Evolutionary conservation across 108 stramenopile genomes (phyloP).

Genomic region (Tribonema minus): DNA sequence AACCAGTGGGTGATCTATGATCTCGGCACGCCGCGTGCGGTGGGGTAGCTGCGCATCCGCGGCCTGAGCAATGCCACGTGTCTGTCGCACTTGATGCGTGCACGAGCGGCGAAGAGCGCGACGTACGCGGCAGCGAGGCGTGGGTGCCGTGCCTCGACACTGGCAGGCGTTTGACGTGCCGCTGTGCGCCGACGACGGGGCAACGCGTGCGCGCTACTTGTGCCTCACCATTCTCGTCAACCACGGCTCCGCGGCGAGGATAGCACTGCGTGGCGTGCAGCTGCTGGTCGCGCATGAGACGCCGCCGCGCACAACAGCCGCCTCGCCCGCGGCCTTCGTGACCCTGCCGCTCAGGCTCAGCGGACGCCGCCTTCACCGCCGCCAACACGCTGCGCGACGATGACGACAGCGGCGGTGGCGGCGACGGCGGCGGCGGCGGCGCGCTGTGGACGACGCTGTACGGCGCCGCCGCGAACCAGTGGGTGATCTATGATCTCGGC

Average conservation of each 20-base stretch:
- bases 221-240: conserved; percentile 14
- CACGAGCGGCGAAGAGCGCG: neutral
- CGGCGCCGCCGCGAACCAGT: conserved; percentile 11
- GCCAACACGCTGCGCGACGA: no score
- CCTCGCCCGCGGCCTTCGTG: no score
- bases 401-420: no score
- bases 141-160: neutral
- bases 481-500: conserved; percentile 22
- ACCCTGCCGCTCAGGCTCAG: no score
- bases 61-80: conserved; percentile 14
- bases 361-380: no score
- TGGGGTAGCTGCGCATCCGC: conserved; percentile 8
- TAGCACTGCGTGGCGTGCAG: conserved; percentile 26
- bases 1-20: conserved; percentile 23
- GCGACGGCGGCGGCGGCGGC: no score
- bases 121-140: neutral
- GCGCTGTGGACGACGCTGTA: conserved; percentile 17
- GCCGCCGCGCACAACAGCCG: conserved; percentile 19
- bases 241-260: conserved; percentile 10
- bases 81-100: no score
- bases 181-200: neutral
- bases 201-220: conserved; percentile 5
- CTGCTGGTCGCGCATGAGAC: conserved; percentile 30
- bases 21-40: conserved; percentile 3
- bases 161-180: conserved; percentile 24